These are phyloP conservation scores for Cicer judaicum DNA, from an alignment of 306 rosid genomes.

Conservation along the genomic window DNA sequence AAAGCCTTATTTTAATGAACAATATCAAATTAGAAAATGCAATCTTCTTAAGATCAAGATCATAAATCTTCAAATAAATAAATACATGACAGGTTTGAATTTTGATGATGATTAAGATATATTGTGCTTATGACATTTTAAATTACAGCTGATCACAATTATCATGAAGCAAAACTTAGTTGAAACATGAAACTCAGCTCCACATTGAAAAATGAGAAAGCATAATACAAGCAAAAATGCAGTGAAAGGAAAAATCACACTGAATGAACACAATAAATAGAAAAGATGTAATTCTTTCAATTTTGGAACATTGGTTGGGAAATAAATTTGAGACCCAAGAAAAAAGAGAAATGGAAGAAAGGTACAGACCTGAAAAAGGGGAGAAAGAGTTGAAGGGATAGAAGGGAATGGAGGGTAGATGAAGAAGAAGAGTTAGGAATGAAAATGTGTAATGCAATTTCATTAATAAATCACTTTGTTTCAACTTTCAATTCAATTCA, in stretches of 20 bases:
- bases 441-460: slow-evolving; percentile 7
- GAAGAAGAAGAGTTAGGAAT: neutral
- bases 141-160: too few relatives aligned
- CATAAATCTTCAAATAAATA: too few relatives aligned
- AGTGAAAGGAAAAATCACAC: neutral
- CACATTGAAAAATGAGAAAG: neutral
- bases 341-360: slow-evolving; percentile 27
- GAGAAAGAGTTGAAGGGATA: slow-evolving; percentile 2
- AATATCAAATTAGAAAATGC: too few relatives aligned
- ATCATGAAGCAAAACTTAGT: too few relatives aligned
- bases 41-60: too few relatives aligned
- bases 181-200: too few relatives aligned
- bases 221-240: neutral
- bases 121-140: too few relatives aligned
- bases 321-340: neutral
- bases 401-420: neutral
- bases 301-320: neutral
- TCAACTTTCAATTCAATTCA: slow-evolving; percentile 6
- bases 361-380: slow-evolving; percentile 55
- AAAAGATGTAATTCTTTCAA: neutral
- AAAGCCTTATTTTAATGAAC: neutral
- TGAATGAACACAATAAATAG: neutral
- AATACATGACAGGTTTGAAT: too few relatives aligned
- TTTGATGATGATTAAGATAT: too few relatives aligned
- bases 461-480: neutral